These are phyloP conservation scores for Cytospora paraplurivora DNA, from an alignment of 2,329 filamentous ascomycete genomes.

Conservation along the genomic window DNA sequence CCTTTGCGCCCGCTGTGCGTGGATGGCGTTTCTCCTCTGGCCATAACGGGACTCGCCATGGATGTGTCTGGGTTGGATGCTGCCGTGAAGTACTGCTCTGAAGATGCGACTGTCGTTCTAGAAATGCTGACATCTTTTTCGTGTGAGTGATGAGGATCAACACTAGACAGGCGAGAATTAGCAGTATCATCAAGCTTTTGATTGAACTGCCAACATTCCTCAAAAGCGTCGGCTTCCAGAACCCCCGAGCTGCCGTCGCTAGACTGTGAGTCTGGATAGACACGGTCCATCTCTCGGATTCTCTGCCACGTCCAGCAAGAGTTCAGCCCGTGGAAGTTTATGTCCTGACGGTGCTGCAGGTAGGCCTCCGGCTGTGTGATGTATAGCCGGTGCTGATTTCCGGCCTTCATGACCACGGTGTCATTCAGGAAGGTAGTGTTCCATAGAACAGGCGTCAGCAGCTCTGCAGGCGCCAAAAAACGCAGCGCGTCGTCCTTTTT, in stretches of 20 bases:
- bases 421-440: conserved; percentile 69
- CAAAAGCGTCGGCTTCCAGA: conserved; percentile 62
- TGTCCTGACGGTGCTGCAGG: conserved; percentile 55
- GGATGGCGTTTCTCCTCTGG: conserved; percentile 45
- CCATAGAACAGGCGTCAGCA: conserved; percentile 74
- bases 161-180: conserved; percentile 45
- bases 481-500: conserved; percentile 72
- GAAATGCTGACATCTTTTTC: conserved; percentile 30
- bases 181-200: conserved; percentile 63
- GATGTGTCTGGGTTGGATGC: conserved; percentile 36
- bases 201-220: conserved; percentile 69
- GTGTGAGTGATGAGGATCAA: conserved; percentile 44
- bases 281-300: conserved; percentile 62
- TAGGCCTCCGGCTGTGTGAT: conserved; percentile 77
- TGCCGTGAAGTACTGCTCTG: conserved; percentile 43
- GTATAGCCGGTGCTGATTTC: conserved; percentile 66
- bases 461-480: conserved; percentile 70
- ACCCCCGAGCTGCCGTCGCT: conserved; percentile 46
- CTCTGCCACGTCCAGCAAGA: conserved; percentile 71
- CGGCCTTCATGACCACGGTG: conserved; percentile 72
- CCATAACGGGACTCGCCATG: conserved; percentile 36
- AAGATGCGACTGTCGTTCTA: conserved; percentile 46
- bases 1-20: conserved; percentile 43
- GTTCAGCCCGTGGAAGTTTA: conserved; percentile 48
- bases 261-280: conserved; percentile 51